Percentiles rank a stretch among this genome's conserved stretches.
Conservation (phyloP, 2,329 filamentous ascomycete species). For the Stemphylium vesicarium region DNA sequence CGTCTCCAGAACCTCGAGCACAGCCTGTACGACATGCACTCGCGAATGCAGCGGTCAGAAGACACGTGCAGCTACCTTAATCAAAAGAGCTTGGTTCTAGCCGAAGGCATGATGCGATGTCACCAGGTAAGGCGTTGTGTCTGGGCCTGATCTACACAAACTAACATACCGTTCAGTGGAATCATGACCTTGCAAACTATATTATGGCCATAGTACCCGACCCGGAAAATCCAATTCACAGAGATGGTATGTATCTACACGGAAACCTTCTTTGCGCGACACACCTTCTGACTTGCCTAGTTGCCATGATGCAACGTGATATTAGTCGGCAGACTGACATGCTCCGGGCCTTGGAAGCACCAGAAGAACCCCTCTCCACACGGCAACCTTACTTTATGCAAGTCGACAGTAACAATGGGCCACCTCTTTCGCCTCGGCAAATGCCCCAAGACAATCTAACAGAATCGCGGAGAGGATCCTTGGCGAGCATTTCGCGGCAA, state of each 20-base stretch:
- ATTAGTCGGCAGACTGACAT: slow-evolving; percentile 67
- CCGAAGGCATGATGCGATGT: slow-evolving; percentile 79
- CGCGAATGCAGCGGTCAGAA: slow-evolving; percentile 79
- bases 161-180: slow-evolving; percentile 65
- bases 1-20: slow-evolving; percentile 80
- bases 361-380: slow-evolving; percentile 69
- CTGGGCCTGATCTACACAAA: slow-evolving; percentile 23
- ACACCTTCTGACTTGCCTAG: slow-evolving; percentile 44
- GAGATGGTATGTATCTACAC: slow-evolving; percentile 71
- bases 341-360: slow-evolving; percentile 62
- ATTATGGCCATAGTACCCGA: slow-evolving; percentile 76
- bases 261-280: slow-evolving; percentile 30
- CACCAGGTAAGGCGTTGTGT: slow-evolving; percentile 61
- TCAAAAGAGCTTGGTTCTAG: slow-evolving; percentile 78
- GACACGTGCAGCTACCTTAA: slow-evolving; percentile 81
- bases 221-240: slow-evolving; percentile 76
- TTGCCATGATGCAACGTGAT: slow-evolving; percentile 63
- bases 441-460: slow-evolving; percentile 70
- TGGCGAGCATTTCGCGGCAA: slow-evolving; percentile 60
- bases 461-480: slow-evolving; percentile 75
- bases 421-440: slow-evolving; percentile 86
- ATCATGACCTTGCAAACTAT: slow-evolving; percentile 80
- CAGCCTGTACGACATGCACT: slow-evolving; percentile 78
- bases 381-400: slow-evolving; percentile 58
- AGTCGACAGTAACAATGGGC: slow-evolving; percentile 56